Evolutionary conservation across 2,329 filamentous ascomycete genomes (phyloP).

Genomic region (Beauveria sp.): DNA sequence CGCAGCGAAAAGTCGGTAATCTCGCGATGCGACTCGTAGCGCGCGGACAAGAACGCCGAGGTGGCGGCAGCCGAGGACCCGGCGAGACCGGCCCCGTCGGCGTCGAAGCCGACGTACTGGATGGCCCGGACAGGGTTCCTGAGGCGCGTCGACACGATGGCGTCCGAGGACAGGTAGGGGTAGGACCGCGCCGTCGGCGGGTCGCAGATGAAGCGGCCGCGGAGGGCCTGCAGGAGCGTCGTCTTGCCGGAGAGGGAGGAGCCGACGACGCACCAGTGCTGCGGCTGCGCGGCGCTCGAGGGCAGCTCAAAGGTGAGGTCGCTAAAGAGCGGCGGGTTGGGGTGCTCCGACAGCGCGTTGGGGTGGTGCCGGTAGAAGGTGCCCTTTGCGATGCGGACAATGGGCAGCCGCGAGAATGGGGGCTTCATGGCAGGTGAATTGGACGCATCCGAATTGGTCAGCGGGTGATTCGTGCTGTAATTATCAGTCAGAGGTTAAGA

Average conservation of each 20-base stretch:
- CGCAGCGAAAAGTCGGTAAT: constrained; percentile 78
- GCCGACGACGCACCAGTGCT: constrained; percentile 80
- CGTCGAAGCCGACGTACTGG: constrained; percentile 85
- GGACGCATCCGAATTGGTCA: constrained; percentile 16
- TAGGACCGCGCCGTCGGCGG: constrained; percentile 71
- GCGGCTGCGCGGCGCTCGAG: constrained; percentile 38
- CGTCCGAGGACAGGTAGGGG: constrained; percentile 64
- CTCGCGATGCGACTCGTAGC: constrained; percentile 84
- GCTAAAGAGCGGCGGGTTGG: constrained; percentile 67
- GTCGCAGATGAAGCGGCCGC: constrained; percentile 66
- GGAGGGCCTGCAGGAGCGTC: constrained; percentile 70
- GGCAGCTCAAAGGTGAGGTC: constrained; percentile 64
- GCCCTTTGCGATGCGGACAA: constrained; percentile 67
- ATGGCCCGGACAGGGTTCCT: constrained; percentile 61
- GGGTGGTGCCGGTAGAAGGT: constrained; percentile 79
- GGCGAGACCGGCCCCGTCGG: constrained; percentile 48
- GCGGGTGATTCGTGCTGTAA: neutral
- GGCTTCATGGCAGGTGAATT: constrained; percentile 28
- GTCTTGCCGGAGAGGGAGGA: constrained; percentile 74
- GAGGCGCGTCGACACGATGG: constrained; percentile 43
- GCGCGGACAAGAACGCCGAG: constrained; percentile 78
- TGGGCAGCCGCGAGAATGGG: constrained; percentile 37
- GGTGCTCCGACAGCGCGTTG: constrained; percentile 35
- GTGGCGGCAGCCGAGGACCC: constrained; percentile 47
- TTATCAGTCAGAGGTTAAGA: neutral